Evolutionary conservation across 2,329 filamentous ascomycete genomes (phyloP), one percentile per base, ranked within the genome.

Genomic region (Blastomyces parvus): DNA sequence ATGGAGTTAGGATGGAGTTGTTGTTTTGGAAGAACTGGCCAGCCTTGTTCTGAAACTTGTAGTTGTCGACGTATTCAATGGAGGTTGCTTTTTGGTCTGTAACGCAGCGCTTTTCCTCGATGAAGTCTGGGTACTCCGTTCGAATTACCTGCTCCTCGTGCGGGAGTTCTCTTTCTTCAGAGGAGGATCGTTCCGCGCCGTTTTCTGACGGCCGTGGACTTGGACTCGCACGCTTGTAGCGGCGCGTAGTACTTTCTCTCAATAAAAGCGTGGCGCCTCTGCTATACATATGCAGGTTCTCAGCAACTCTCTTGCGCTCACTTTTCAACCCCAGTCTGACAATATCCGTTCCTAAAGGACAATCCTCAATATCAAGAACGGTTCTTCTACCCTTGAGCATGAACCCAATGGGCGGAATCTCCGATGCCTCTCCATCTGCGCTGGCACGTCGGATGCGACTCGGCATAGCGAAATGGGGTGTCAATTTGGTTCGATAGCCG

Each of bases 1-100:
- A 96, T 19, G 81, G 78, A 38, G 90, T 86, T 30, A 99, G 87
- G 77, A 99, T 97, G 62, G 91, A 95, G 81, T 97, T 97, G 83
- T 99, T 99, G 82, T 99, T 99, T 74, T 99, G 94, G 84, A 99
- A 99, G 80, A 99, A 99, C 61, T 90, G 86, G 64, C 92, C 92
- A 13, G 94, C 94, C 2, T 89, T 90, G 79, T 96, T 97, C 74
- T 87, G 87, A 79, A 99, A 96, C 72, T 87, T 81, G 79, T 88
- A 94, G 74, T 86, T 79, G 72, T 88, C 90, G 66, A 99, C 84
- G 77, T 95, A 97, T 76, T 99, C 94, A 38, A 89, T 92, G 3
- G 89, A 87, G 60, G 83, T 89, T 67, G 84, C 88, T 68, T 93
- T 96, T 74, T 86, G 85, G 77, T 97, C 87, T 3, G 92, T 96